Percentiles rank a stretch among this genome's conserved stretches.
phyloP scores from a whole-genome alignment of 2,329 filamentous ascomycete species.

The Ophiosphaerella narmari region DNA sequence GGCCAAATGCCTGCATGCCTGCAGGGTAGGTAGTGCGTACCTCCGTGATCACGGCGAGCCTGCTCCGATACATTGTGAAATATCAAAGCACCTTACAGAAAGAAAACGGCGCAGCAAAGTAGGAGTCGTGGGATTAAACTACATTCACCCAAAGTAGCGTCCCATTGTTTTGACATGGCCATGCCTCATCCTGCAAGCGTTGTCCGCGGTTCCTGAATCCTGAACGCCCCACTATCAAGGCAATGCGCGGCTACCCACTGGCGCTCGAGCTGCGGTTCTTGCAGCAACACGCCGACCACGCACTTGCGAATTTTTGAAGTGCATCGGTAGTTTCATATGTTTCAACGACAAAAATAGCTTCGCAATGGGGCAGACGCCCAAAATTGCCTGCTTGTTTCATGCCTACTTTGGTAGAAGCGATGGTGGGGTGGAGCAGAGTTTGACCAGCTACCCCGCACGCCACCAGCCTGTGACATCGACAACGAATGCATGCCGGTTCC shows the following conservation, averaged over 20 bases:
- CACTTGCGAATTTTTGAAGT: not conserved
- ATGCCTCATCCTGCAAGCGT: not conserved
- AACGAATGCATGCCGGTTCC: slow-evolving; percentile 1
- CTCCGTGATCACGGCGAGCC: slow-evolving; percentile 13
- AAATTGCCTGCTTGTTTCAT: slow-evolving; percentile 6
- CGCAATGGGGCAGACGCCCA: slow-evolving; percentile 1
- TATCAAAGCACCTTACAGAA: not conserved
- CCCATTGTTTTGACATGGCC: slow-evolving; percentile 6
- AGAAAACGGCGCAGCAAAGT: slow-evolving; percentile 6
- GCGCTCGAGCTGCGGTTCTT: not conserved
- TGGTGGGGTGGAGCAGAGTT: slow-evolving; percentile 12
- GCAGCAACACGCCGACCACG: not conserved
- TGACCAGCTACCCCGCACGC: slow-evolving; percentile 25
- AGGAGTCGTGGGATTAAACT: slow-evolving; percentile 26
- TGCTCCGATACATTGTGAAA: slow-evolving; percentile 3
- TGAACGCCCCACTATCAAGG: slow-evolving; percentile 6
- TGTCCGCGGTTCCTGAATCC: slow-evolving; percentile 6
- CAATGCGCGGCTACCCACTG: not conserved
- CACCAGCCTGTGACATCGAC: slow-evolving; percentile 1
- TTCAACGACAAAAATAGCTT: slow-evolving; percentile 15
- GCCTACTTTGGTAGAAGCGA: slow-evolving; percentile 11
- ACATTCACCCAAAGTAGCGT: slow-evolving; percentile 30
- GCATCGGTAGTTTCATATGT: slow-evolving; percentile 4
- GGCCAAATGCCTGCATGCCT: slow-evolving; percentile 13
- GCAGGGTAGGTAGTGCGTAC: slow-evolving; percentile 16